Evolutionary conservation across 2,329 filamentous ascomycete species (phyloP).

Genomic region (Lachnellula willkommii): DNA sequence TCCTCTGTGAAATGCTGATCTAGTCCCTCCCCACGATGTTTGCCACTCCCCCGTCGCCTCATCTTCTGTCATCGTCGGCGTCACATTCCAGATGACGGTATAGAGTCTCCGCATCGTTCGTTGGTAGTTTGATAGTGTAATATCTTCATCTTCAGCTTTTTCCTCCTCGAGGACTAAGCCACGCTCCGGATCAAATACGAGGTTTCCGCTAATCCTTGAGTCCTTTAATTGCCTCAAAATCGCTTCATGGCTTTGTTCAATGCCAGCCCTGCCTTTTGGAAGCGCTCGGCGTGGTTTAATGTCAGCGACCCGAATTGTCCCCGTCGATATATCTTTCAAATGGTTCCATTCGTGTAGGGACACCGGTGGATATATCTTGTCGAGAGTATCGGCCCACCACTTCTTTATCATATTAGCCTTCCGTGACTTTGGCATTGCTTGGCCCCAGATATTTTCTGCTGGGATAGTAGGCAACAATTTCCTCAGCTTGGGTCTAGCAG

Average conservation of each 20-base stretch:
- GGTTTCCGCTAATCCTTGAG: background rate
- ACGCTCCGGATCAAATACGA: background rate
- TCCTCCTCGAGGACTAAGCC: background rate
- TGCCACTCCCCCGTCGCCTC: conserved; percentile 27
- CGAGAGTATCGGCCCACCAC: conserved; percentile 43
- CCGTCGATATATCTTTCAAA: conserved; percentile 43
- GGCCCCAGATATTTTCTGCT: conserved; percentile 45
- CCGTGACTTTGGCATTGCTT: conserved; percentile 37
- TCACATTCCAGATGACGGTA: conserved; percentile 39
- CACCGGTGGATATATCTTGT: conserved; percentile 51
- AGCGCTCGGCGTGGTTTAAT: conserved; percentile 19
- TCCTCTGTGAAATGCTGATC: conserved; percentile 29
- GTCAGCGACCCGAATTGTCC: conserved; percentile 13
- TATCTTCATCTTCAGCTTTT: background rate
- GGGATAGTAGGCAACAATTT: conserved; percentile 36
- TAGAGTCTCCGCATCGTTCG: conserved; percentile 47
- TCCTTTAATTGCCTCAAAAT: conserved; percentile 1
- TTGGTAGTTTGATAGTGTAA: conserved; percentile 7
- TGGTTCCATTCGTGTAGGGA: conserved; percentile 50
- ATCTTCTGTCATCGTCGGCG: conserved; percentile 38
- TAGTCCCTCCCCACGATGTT: conserved; percentile 43
- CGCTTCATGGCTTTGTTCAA: background rate
- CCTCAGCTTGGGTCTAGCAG: conserved; percentile 10
- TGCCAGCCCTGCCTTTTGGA: background rate
- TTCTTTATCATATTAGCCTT: conserved; percentile 39